Percentiles rank a stretch among this genome's conserved stretches.
Evolutionary conservation across 345 rosid genomes (phyloP).

Genomic region (Aquilaria malaccensis): DNA sequence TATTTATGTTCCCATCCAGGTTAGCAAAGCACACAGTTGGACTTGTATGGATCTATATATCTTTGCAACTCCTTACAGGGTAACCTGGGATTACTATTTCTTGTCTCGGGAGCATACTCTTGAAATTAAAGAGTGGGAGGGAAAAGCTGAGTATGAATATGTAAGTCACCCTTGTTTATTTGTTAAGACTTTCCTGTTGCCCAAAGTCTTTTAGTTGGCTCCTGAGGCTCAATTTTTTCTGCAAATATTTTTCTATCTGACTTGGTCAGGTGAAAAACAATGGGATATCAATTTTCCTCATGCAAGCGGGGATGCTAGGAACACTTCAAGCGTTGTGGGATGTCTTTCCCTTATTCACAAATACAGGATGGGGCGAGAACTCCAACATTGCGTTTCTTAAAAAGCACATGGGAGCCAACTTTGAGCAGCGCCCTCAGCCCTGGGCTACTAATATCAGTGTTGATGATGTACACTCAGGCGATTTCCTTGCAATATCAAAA

Average conservation of each 20-base stretch:
- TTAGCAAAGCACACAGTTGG: slow-evolving; percentile 83
- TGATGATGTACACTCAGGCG: slow-evolving; percentile 82
- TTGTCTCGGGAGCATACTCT: slow-evolving; percentile 75
- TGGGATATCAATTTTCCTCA: slow-evolving; percentile 91
- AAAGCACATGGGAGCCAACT: slow-evolving; percentile 87
- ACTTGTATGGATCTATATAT: slow-evolving; percentile 95
- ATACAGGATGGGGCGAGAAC: slow-evolving; percentile 93
- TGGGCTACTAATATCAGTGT: slow-evolving; percentile 63
- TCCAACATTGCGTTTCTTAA: slow-evolving; percentile 73
- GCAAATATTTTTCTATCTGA: not conserved
- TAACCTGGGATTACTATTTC: slow-evolving; percentile 94
- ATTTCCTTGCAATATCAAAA: slow-evolving; percentile 84
- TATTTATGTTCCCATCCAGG: slow-evolving; percentile 37
- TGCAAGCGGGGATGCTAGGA: slow-evolving; percentile 98
- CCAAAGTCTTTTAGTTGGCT: slow-evolving; percentile 5
- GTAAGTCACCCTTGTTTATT: slow-evolving; percentile 35
- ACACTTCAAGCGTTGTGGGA: slow-evolving; percentile 93
- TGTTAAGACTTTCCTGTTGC: not conserved
- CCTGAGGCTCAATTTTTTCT: slow-evolving; percentile 1
- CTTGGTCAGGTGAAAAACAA: slow-evolving; percentile 64
- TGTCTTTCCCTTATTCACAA: slow-evolving; percentile 91
- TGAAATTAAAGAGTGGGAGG: slow-evolving; percentile 81
- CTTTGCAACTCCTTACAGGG: slow-evolving; percentile 90
- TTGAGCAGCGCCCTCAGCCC: slow-evolving; percentile 72
- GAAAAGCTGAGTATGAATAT: slow-evolving; percentile 75